A percentile compares a stretch with the other conserved stretches of the same genome.
phyloP scores from a whole-genome alignment of 495 filamentous ascomycete genomes.

The Chaetomium tenue region DNA sequence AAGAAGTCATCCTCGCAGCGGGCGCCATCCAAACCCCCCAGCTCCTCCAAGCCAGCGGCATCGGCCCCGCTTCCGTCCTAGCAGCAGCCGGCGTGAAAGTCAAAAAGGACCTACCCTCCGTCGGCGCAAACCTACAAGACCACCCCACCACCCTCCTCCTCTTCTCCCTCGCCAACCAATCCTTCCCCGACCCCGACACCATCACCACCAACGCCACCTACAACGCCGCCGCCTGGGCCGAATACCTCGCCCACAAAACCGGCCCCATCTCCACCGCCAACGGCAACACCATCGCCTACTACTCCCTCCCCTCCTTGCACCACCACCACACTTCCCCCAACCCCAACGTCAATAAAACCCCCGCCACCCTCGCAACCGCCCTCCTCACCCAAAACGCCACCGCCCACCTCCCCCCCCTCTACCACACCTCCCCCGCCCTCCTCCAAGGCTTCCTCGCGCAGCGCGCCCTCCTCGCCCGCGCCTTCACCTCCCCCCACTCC shows the following conservation, averaged over 20 bases:
- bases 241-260: slow-evolving; percentile 30
- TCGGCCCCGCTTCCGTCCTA: slow-evolving; percentile 49
- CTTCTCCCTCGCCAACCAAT: slow-evolving; percentile 28
- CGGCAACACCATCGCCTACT: slow-evolving; percentile 21
- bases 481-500: slow-evolving; percentile 9
- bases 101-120: slow-evolving; percentile 48
- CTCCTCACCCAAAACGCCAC: slow-evolving; percentile 25
- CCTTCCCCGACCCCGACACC: slow-evolving; percentile 33
- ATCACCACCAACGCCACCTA: slow-evolving; percentile 31
- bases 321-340: slow-evolving; percentile 4
- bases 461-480: slow-evolving; percentile 23
- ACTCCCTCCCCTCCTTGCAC: slow-evolving; percentile 23
- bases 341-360: too few relatives aligned
- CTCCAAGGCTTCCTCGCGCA: slow-evolving; percentile 26
- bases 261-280: slow-evolving; percentile 29
- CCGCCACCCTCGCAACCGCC: slow-evolving; percentile 10
- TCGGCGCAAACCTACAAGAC: slow-evolving; percentile 55
- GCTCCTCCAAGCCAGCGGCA: slow-evolving; percentile 52
- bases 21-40: slow-evolving; percentile 56
- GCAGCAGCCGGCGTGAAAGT: slow-evolving; percentile 43
- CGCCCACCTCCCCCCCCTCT: slow-evolving; percentile 22
- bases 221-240: slow-evolving; percentile 29
- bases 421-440: slow-evolving; percentile 18
- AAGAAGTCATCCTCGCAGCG: slow-evolving; percentile 53
- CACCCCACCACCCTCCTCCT: slow-evolving; percentile 36